Evolutionary conservation across 2,329 filamentous ascomycete genomes (phyloP), one percentile per base, ranked within the genome.

Genomic region (Cryphonectria carpinicola): DNA sequence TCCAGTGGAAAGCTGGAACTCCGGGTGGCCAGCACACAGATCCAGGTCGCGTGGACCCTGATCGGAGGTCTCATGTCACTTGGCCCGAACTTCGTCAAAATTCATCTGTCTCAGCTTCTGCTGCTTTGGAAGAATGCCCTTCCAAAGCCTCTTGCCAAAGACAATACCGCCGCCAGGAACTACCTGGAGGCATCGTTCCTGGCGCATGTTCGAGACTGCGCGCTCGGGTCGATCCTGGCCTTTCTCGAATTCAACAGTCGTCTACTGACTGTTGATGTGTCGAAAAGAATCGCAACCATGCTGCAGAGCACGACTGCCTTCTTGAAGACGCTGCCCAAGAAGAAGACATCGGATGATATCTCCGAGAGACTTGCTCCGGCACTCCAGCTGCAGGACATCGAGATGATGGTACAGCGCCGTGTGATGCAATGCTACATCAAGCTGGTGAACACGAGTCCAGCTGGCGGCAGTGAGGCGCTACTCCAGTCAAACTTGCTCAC

Each of bases 1-100:
- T 95, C 92, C 0, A 98, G 94, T 79, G 91, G 94, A 62, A 93
- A 94, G 78, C 96, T 94, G 1, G 95, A 99, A 78, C 84, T 99
- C 67, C 90, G 95, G 39, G 90, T 96, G 49, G 97, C 96, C 8
- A 93, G 93, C 76, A 97, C 94, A 1, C 96, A 99, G 78, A 94
- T 99, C 35, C 96, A 99, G 79, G 95, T 99, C 2, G 96, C 96
- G 6, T 99, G 96, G 95, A 97, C 97, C 64, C 84, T 99, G 70
- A 97, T 99, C 63, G 96, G 97, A 52, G 96, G 97, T 0, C 84
- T 99, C 68, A 98, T 98, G 95, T 94, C 95, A 0, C 87, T 99
- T 0, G 96, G 96, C 0, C 95, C 96, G 4, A 98, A 97, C 80
- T 99, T 99, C 80, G 95, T 98, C 80, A 99, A 99, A 82, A 98